Conservation (phyloP, 2,329 filamentous ascomycete species). For the Ophiostoma piceae region DNA sequence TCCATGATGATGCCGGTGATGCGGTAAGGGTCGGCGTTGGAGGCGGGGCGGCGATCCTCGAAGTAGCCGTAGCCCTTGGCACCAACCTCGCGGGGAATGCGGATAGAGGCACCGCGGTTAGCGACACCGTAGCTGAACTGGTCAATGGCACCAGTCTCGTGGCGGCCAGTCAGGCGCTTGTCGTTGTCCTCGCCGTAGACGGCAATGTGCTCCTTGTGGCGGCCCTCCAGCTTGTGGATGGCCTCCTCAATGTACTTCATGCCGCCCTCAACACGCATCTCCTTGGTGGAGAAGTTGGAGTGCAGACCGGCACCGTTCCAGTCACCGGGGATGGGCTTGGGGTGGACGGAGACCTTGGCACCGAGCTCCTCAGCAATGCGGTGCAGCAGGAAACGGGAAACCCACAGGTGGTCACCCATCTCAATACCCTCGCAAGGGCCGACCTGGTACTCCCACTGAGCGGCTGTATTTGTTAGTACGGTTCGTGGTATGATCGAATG, state of each 20-base stretch:
- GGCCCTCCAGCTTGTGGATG: conserved; percentile 75
- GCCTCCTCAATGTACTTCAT: conserved; percentile 90
- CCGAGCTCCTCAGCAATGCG: conserved; percentile 89
- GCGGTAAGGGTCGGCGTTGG: conserved; percentile 77
- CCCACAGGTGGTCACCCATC: conserved; percentile 93
- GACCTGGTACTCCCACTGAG: conserved; percentile 31
- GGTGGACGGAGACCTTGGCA: conserved; percentile 88
- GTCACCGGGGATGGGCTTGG: conserved; percentile 89
- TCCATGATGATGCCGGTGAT: conserved; percentile 42
- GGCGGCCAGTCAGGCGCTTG: conserved; percentile 81
- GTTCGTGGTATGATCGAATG: too few species aligned
- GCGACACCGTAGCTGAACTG: conserved; percentile 91
- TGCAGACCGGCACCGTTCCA: conserved; percentile 80
- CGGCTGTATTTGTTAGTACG: conserved; percentile 19
- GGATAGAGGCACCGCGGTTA: conserved; percentile 90
- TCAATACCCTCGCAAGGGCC: conserved; percentile 29
- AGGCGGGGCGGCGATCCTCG: conserved; percentile 59
- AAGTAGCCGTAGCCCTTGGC: conserved; percentile 68
- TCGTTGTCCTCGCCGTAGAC: conserved; percentile 96
- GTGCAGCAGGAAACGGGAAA: conserved; percentile 77
- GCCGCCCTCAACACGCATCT: conserved; percentile 85
- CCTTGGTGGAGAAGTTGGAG: conserved; percentile 85
- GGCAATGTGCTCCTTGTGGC: conserved; percentile 77
- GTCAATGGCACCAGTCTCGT: conserved; percentile 93
- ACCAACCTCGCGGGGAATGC: conserved; percentile 64